Base-by-base conservation (phyloP, 495 filamentous ascomycete genomes). In the Penicillium coprophilum region DNA sequence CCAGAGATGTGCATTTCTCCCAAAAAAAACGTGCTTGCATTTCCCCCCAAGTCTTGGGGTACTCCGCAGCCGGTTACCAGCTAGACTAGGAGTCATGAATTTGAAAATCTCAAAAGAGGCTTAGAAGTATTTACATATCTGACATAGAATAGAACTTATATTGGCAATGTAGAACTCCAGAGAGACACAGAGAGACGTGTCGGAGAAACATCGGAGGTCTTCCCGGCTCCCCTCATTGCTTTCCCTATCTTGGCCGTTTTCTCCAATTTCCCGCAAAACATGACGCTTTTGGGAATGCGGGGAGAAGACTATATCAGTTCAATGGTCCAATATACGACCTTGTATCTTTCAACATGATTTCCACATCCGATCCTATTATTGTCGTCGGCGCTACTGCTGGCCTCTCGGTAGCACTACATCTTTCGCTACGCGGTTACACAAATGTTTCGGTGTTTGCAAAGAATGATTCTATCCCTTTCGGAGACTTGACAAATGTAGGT, bases 341-440 rank as follows among this genome's bases (percentile, higher is more conserved):
- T 6, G 31, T 31, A 17, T 47, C 31, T 10, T 49, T 46, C 41
- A 64, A 21, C 43, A 64, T 67, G 64, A 61, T 62, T 36, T 64
- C 61, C 27, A 55, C 56, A 49, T 59, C 61, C 1, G 64, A 67
- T 48, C 15, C 53, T 6, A 64, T 67, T 19, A 53, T 67, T 38
- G 58, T 67, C n/a, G 56, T 78, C n/a, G 79, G 81, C 17, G 77
- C 70, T 31, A 75, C 77, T 30, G 80, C 77, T 39, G 79, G 78
- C 31, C 69, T 81, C 20, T 81, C 79, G 1, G 77, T 78, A 5
- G 80, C 79, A 21, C 68, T 79, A 15, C 77, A 81, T 60, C 70
- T 82, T 15, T 57, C 69, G 8, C 68, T 72, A 24, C 63, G 71
- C 24, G 80, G 78, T 13, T 80, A 81, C 56, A 72, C 54, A 19